A percentile compares a stretch with the other conserved stretches of the same genome.
Conservation (phyloP, 768 basidiomycete genomes). For the Phaeotremella fagi region DNA sequence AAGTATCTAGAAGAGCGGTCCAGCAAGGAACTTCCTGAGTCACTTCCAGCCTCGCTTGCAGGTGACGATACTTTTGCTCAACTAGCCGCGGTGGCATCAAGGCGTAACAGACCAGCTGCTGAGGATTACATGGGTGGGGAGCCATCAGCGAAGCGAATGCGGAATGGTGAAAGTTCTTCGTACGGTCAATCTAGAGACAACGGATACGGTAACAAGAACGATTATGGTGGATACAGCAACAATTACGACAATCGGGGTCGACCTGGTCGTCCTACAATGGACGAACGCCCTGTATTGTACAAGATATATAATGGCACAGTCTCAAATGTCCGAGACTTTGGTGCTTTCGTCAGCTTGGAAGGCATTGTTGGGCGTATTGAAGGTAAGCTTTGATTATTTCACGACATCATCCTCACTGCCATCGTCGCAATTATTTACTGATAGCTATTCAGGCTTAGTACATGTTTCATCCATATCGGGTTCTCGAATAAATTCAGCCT, state of each 20-base stretch:
- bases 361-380: slow-evolving; percentile 79
- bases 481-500: slow-evolving; percentile 75
- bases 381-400: slow-evolving; percentile 55
- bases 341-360: slow-evolving; percentile 86
- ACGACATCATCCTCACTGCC: slow-evolving; percentile 5
- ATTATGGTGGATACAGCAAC: slow-evolving; percentile 33
- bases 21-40: slow-evolving; percentile 21
- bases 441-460: slow-evolving; percentile 95
- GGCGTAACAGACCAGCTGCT: slow-evolving; percentile 52
- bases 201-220: slow-evolving; percentile 41
- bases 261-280: slow-evolving; percentile 52
- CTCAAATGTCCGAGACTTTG: slow-evolving; percentile 84
- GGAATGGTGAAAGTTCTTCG: slow-evolving; percentile 49
- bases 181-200: slow-evolving; percentile 44
- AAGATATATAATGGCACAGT: slow-evolving; percentile 92
- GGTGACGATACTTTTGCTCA: slow-evolving; percentile 83
- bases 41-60: slow-evolving; percentile 54
- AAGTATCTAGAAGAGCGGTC: slow-evolving; percentile 34
- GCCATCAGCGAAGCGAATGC: slow-evolving; percentile 60
- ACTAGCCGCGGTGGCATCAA: slow-evolving; percentile 65
- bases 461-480: slow-evolving; percentile 87
- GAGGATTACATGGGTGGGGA: slow-evolving; percentile 44
- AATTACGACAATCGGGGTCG: slow-evolving; percentile 47
- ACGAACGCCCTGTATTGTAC: slow-evolving; percentile 81
- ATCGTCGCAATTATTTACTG: too few relatives aligned